Percentiles rank a stretch among this genome's conserved stretches.
These are phyloP conservation scores for Xylaria sp. DNA, from an alignment of 2,329 filamentous ascomycete species.

Conservation along the genomic window DNA sequence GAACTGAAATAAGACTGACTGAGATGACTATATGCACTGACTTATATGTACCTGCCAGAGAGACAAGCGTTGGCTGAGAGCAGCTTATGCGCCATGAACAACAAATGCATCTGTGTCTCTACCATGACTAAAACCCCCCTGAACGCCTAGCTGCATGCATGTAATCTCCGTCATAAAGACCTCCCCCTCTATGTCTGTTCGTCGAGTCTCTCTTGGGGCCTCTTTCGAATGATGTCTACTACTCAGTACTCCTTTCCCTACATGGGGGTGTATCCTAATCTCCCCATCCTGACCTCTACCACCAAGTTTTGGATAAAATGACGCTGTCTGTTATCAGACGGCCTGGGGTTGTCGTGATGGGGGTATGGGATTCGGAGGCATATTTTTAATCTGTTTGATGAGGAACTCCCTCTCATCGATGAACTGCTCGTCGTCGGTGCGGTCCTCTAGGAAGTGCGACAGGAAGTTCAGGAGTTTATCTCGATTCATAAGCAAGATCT, in stretches of 20 bases:
- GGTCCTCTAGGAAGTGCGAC: conserved; percentile 90
- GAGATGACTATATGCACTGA: conserved; percentile 23
- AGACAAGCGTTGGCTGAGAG: conserved; percentile 8
- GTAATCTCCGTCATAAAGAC: conserved; percentile 44
- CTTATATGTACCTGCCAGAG: conserved; percentile 10
- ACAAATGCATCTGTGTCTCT: conserved; percentile 32
- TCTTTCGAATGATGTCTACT: conserved; percentile 20
- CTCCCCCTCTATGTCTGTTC: conserved; percentile 22
- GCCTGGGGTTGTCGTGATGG: conserved; percentile 56
- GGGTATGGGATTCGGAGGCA: conserved; percentile 67
- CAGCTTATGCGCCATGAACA: conserved; percentile 18
- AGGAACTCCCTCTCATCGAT: conserved; percentile 97
- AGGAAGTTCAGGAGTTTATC: conserved; percentile 90
- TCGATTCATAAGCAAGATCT: conserved; percentile 95
- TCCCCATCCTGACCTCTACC: conserved; percentile 11
- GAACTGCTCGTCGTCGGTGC: conserved; percentile 98
- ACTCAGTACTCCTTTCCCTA: conserved; percentile 5
- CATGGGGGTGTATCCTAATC: conserved; percentile 20
- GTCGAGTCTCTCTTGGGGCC: conserved; percentile 2
- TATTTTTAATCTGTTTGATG: conserved; percentile 87
- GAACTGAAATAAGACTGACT: conserved; percentile 3
- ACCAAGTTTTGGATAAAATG: conserved; percentile 8
- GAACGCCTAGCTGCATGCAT: conserved; percentile 51
- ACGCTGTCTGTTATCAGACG: conserved; percentile 33
- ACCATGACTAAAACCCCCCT: conserved; percentile 37